Percentiles rank a stretch among this genome's conserved stretches.
Conservation (phyloP, 106 monocot genomes). For the Cymbidium sinense region DNA sequence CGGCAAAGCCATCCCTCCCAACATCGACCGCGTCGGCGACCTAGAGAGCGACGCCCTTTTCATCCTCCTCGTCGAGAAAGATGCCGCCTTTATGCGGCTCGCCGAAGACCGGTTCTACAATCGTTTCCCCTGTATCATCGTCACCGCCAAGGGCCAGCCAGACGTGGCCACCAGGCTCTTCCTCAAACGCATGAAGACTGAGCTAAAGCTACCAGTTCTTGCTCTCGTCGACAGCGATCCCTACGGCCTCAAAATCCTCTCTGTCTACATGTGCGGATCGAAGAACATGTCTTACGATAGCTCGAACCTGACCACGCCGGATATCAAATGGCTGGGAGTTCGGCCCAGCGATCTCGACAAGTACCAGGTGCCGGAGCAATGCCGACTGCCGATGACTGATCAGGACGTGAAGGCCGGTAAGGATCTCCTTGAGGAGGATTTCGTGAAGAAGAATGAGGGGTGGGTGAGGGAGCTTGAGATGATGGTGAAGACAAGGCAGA, state of each 20-base stretch:
- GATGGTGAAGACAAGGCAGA: constrained; percentile 86
- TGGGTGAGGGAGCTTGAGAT: constrained; percentile 93
- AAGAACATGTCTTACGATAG: constrained; percentile 99
- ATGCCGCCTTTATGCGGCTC: constrained; percentile 95
- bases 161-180: constrained; percentile 93
- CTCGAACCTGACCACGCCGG: constrained; percentile 87
- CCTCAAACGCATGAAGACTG: constrained; percentile 69
- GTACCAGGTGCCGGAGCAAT: constrained; percentile 90
- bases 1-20: constrained; percentile 96
- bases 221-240: constrained; percentile 96
- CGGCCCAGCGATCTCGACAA: constrained; percentile 90
- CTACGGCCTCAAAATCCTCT: constrained; percentile 91
- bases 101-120: constrained; percentile 98
- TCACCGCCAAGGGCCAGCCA: constrained; percentile 95
- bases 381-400: constrained; percentile 90
- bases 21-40: constrained; percentile 75
- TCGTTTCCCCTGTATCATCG: constrained; percentile 93
- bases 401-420: constrained; percentile 98
- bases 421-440: constrained; percentile 93
- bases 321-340: constrained; percentile 95
- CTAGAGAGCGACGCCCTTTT: constrained; percentile 91
- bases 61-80: constrained; percentile 95
- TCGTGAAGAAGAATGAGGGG: constrained; percentile 86
- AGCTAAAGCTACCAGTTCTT: constrained; percentile 79
- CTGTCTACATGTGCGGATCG: constrained; percentile 98